Evolutionary conservation across 192 early-diverging fungal genomes (phyloP).

Genomic region (Obelidium mucronatum): DNA sequence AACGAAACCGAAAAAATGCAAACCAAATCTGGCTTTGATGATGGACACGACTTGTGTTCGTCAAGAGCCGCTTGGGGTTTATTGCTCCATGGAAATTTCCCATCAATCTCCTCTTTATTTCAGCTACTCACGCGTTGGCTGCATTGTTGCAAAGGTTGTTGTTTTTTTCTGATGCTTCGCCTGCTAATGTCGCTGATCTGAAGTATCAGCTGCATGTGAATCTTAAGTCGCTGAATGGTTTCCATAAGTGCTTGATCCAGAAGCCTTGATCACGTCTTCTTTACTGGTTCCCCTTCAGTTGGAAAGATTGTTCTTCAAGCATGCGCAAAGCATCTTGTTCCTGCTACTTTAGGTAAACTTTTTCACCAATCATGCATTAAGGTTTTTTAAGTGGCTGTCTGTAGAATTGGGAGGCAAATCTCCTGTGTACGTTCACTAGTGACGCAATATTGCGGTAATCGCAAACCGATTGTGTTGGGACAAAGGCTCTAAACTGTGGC

Average conservation of each 20-base stretch:
- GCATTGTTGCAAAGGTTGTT: conserved; percentile 50
- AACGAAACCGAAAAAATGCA: not conserved
- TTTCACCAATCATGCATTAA: no score
- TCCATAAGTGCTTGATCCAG: conserved; percentile 77
- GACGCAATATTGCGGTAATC: conserved; percentile 61
- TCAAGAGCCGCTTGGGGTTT: conserved; percentile 79
- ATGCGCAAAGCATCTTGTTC: conserved; percentile 84
- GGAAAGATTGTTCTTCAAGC: conserved; percentile 83
- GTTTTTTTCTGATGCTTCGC: no score
- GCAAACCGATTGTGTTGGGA: conserved; percentile 80
- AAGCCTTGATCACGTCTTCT: conserved; percentile 87
- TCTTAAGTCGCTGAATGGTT: conserved; percentile 65
- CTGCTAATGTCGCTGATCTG: conserved; percentile 85
- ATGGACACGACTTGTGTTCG: conserved; percentile 36
- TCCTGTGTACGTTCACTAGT: conserved; percentile 63
- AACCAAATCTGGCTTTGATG: not conserved
- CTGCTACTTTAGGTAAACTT: conserved; percentile 72
- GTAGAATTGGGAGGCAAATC: conserved; percentile 95
- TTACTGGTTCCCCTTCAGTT: conserved; percentile 83
- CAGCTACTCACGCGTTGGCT: conserved; percentile 85
- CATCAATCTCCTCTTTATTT: conserved; percentile 69
- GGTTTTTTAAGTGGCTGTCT: no score
- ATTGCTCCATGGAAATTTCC: conserved; percentile 54
- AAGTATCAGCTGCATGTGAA: conserved; percentile 72
- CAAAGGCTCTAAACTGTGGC: conserved; percentile 85